These are phyloP conservation scores for Globisporangium recalcitrans DNA, from an alignment of 352 stramenopile species.

Conservation along the genomic window DNA sequence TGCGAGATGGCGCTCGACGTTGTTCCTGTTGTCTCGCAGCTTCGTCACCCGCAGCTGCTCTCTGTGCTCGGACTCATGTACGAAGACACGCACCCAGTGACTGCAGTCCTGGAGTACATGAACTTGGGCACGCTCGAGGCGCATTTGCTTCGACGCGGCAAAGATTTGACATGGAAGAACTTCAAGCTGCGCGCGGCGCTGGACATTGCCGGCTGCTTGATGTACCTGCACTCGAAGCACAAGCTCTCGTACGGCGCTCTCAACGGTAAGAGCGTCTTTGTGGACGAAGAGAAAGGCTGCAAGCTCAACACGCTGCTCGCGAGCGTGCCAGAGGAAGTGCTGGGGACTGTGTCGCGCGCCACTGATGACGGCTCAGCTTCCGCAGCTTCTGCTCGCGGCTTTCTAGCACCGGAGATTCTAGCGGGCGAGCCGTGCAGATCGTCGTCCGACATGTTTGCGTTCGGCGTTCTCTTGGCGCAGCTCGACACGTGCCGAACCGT, in stretches of 20 bases:
- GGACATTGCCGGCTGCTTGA: slow-evolving; percentile 58
- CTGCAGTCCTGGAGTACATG: slow-evolving; percentile 67
- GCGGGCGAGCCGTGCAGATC: slow-evolving; percentile 33
- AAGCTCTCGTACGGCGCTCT: slow-evolving; percentile 68
- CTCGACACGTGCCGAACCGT: slow-evolving; percentile 52
- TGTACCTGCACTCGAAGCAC: slow-evolving; percentile 75
- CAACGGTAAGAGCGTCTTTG: slow-evolving; percentile 62
- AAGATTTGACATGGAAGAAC: slow-evolving; percentile 58
- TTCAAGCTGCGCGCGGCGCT: slow-evolving; percentile 74
- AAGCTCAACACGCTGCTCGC: slow-evolving; percentile 76
- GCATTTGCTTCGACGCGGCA: slow-evolving; percentile 31
- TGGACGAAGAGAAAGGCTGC: slow-evolving; percentile 66
- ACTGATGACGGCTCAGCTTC: slow-evolving; percentile 9
- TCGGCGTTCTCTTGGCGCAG: slow-evolving; percentile 57
- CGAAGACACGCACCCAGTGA: slow-evolving; percentile 54
- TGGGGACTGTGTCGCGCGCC: background rate
- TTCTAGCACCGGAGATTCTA: slow-evolving; percentile 57
- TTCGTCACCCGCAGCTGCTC: slow-evolving; percentile 66
- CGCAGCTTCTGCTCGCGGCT: slow-evolving; percentile 31
- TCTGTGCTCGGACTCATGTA: slow-evolving; percentile 56
- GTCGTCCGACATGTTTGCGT: slow-evolving; percentile 72
- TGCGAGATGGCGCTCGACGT: slow-evolving; percentile 53
- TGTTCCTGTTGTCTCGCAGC: slow-evolving; percentile 51
- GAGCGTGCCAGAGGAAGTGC: slow-evolving; percentile 36
- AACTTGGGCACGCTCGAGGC: slow-evolving; percentile 60